Evolutionary conservation across 2,329 filamentous ascomycete species (phyloP), one percentile per base, ranked within the genome.

Genomic region (Corynespora cassiicola): DNA sequence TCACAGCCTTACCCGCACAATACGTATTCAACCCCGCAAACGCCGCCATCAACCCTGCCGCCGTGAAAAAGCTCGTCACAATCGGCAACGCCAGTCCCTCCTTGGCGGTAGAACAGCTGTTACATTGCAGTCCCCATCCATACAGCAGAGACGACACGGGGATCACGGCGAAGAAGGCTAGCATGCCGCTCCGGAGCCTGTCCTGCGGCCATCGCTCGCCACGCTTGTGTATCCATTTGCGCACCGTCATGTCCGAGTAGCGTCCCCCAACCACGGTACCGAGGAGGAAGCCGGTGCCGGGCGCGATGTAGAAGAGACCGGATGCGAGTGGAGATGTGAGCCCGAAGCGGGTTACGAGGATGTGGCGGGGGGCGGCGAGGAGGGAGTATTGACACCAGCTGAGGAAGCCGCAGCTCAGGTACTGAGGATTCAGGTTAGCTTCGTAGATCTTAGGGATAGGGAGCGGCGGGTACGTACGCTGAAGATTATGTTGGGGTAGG

Each of bases 21-120:
- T 71, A 72, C 0, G 70, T 72, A 36, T 72, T 72, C 12, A 72
- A 32, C 3, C 64, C 65, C 14, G 62, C 69, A 18, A 71, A 72
- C 0, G 68, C 65, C 6, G 56, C 58, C 61, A 72, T 64, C 2
- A 72, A 45, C 0, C 70, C 70, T 11, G 61, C 42, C 0, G 66
- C 68, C 9, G 63, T 49, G 2, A 61, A 47, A 15, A 71, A 71
- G 0, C 60, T 55, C 6, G 54, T 58, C 1, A 69, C 46, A 14
- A 69, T 58, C 0, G 70, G 67, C 10, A 72, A 12, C 0, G 63
- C 58, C 49, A 72, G 50, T 2, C 67, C 62, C 5, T 21, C 37
- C 21, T 38, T 27, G 2, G 66, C 64, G 10, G 35, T 34, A 8
- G 30, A 32, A 29, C 41, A 45, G 4, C 63, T 25, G n/a, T 50